phyloP scores from a whole-genome alignment of 2,329 filamentous ascomycete genomes.

The Calonectria crousiana region DNA sequence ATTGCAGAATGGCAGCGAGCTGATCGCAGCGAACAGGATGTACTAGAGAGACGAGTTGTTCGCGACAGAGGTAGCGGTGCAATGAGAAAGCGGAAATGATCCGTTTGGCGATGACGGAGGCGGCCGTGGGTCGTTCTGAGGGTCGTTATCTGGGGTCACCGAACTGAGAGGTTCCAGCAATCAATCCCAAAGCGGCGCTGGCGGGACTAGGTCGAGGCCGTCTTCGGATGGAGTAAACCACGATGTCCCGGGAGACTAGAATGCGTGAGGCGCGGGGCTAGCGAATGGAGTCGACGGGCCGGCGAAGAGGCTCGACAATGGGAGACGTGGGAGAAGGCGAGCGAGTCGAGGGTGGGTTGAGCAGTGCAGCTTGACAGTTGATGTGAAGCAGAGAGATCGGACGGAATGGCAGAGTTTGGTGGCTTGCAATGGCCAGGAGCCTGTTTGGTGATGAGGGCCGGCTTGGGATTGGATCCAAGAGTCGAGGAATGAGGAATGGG shows the following conservation, averaged over 20 bases:
- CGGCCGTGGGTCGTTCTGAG: neutral
- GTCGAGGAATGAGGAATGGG: conserved; percentile 40
- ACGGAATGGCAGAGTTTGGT: conserved; percentile 36
- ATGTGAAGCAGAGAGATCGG: conserved; percentile 24
- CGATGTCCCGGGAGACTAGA: conserved; percentile 38
- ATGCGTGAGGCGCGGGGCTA: conserved; percentile 38
- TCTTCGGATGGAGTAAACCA: conserved; percentile 32
- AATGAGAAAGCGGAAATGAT: conserved; percentile 30
- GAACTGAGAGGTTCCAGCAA: conserved; percentile 32
- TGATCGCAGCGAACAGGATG: conserved; percentile 11
- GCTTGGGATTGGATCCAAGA: conserved; percentile 31
- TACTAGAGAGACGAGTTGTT: conserved; percentile 24
- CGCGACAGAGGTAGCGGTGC: neutral
- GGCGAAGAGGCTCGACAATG: conserved; percentile 9
- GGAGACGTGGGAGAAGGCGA: conserved; percentile 12
- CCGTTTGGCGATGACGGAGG: conserved; percentile 25
- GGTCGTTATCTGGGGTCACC: conserved; percentile 26
- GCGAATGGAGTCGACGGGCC: conserved; percentile 34
- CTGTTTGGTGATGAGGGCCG: conserved; percentile 33
- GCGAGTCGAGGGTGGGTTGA: conserved; percentile 36
- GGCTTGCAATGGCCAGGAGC: conserved; percentile 38
- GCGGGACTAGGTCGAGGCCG: conserved; percentile 32
- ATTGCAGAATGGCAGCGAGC: conserved; percentile 32
- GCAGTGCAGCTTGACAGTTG: conserved; percentile 34
- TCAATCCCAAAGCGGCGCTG: conserved; percentile 40